Conservation (phyloP, 1,284 basidiomycete species). For the Leccinum fuscescens region DNA sequence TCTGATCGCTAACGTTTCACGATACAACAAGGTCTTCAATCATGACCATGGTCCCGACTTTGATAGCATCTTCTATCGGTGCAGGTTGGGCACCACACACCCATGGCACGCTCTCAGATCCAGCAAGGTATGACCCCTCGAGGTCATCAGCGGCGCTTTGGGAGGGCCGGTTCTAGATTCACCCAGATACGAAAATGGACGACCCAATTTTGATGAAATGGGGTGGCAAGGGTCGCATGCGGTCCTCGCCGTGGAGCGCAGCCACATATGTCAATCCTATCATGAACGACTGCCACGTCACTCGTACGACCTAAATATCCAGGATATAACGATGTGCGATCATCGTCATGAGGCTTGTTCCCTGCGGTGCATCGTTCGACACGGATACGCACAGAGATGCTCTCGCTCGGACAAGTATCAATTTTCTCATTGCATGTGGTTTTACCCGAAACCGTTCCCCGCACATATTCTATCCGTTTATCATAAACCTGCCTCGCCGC, state of each 20-base stretch:
- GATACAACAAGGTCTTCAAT: constrained; percentile 46
- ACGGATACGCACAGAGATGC: not conserved
- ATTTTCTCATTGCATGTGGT: not conserved
- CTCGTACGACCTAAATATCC: constrained; percentile 11
- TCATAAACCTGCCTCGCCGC: constrained; percentile 14
- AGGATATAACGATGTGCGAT: constrained; percentile 10
- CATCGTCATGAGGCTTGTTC: constrained; percentile 5
- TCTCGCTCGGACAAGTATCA: not conserved
- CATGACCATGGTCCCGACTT: constrained; percentile 85
- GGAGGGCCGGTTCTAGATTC: constrained; percentile 82
- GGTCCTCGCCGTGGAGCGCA: constrained; percentile 8
- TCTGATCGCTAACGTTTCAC: constrained; percentile 5
- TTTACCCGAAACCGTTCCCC: not conserved
- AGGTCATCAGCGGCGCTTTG: constrained; percentile 75
- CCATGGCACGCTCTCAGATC: constrained; percentile 65
- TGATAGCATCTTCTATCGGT: constrained; percentile 84
- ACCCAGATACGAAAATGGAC: constrained; percentile 72
- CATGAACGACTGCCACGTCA: constrained; percentile 8
- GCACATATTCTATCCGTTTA: constrained; percentile 25
- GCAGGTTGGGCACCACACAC: constrained; percentile 68
- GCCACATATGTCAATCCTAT: not conserved
- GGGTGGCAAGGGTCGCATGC: constrained; percentile 26
- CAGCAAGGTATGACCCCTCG: constrained; percentile 74
- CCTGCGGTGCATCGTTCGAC: constrained; percentile 8
- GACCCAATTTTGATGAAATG: constrained; percentile 45